Base-by-base conservation (phyloP, 2,329 filamentous ascomycete species). In the Botryotinia calthae region DNA sequence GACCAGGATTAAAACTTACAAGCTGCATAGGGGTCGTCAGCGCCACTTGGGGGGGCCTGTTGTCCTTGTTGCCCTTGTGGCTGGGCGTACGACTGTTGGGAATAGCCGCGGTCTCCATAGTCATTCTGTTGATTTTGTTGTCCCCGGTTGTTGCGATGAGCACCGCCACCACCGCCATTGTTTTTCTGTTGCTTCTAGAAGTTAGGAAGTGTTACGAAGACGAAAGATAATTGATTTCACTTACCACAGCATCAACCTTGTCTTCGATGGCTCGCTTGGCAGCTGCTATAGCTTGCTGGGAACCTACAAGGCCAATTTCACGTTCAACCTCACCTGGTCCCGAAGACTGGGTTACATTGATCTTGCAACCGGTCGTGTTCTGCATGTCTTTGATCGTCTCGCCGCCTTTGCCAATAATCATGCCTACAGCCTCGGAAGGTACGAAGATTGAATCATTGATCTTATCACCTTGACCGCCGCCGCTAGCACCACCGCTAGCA, bases 341-440 rank as follows among this genome's bases (percentile, higher is more conserved):
- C 51, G 90, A 91, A 12, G 93, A 91, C 79, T 93, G 93, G 46
- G 93, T 93, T 40, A 97, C 94, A 79, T 97, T 97, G 85, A 97
- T 97, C 84, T 97, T 97, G 87, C 95, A 97, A 63, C 93, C 92
- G 8, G 93, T 96, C 46, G 85, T 87, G 79, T 90, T 91, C 82
- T 97, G 94, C 91, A 97, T 97, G 77, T 97, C 93, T 76, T 95
- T 94, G 81, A 97, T 97, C 0, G 94, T 97, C 84, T 97, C 94
- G 76, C 94, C 94, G 72, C 93, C 93, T 85, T 97, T 97, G 76
- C 95, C 94, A 74, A 97, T 97, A 76, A 97, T 97, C 94, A 97
- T 97, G 74, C 94, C 94, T 71, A 97, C 94, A 9, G 94, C 92
- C 81, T 97, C 94, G 34, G 94, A 95, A 20, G 94, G 94, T 16